Base-by-base conservation (phyloP, 73 alveolate species). In the Loxodes magnus region DNA sequence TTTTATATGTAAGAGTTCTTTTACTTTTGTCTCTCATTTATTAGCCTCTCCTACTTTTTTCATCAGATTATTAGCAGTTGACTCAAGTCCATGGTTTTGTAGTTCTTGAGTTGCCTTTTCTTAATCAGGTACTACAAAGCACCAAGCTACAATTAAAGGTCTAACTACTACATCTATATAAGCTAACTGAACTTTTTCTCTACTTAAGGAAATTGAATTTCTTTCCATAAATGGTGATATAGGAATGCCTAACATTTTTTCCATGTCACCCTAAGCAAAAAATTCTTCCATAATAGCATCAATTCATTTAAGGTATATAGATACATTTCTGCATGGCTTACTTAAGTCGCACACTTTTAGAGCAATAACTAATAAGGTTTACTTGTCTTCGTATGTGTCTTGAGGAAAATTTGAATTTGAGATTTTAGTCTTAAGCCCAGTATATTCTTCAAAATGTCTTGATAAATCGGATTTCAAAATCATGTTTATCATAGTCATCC, bases 191-290 rank as follows among this genome's bases (percentile, higher is more conserved):
- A 46, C 84, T 48, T 72, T 70, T 48, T 77, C 90, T 27, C 44
- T 69, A 65, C 73, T 73, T n/a, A n/a, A n/a, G n/a, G n/a, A n/a
- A n/a, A n/a, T n/a, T 10, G 96, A 78, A 35, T 77, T 81, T 31
- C 77, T 93, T 43, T 92, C 75, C 86, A 87, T 82, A 55, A 84
- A 84, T 46, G 63, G 56, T 30, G 84, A 55, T 41, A 81, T 64
- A n/a, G 90, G 80, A 7, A 87, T 42, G 54, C 67, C 82, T 24
- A 82, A 65, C 25, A 51, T 70, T 67, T 87, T 87, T 65, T 87
- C 94, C 78, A 81, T 71, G 58, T 81, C 90, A 3, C 93, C 94
- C 67, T 87, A 79, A 36, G 57, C 60, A 64, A 54, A 79, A 71
- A 71, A 87, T 74, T 87, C 94, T 16, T 71, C 90, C 37, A 77